Base-by-base conservation (phyloP, 2,329 filamentous ascomycete genomes). In the Penicillium sp. region DNA sequence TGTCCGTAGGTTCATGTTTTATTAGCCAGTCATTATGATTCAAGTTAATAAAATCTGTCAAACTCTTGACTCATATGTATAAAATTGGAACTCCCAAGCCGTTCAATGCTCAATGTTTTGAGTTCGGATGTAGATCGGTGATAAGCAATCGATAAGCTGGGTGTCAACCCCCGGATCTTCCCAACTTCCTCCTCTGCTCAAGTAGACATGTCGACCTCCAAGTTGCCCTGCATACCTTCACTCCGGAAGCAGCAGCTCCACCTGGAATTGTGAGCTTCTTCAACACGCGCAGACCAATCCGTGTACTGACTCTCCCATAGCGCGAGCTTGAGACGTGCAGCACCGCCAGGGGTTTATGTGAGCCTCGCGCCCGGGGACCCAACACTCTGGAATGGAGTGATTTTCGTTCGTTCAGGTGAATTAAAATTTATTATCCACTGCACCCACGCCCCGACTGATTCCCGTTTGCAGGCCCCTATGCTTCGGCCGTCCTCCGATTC, bases 331-430 rank as follows among this genome's bases (percentile, higher is more conserved):
- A 92, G 89, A 74, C 85, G 90, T 77, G 87, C 88, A 58, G 92
- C 89, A 73, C 93, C 93, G 2, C 86, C 91, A 56, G 93, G 94
- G 53, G 83, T 97, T 61, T 97, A 94, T 76, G 85, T 97, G 75
- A 90, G 85, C 73, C 83, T 96, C 59, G 90, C 89, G 29, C 90
- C 91, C 0, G 89, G 89, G 25, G 89, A 96, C 70, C 86, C 90
- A 19, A 86, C 86, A 17, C 78, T 92, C 49, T 97, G 93, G 93
- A 89, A 88, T 33, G 93, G 91, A n/a, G 89, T 96, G 21, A 81
- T 97, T 29, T 97, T 97, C 72, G 86, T 96, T 61, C 89, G 91
- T 56, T 88, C 90, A 81, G 93, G 93, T 94, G 79, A 64, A 63
- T 53, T 33, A 4, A 6, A 37, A 55, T 19, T 3, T 12, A 10